These are phyloP conservation scores for Plasmodium coatneyi DNA, from an alignment of 169 alveolate species.

Conservation along the genomic window DNA sequence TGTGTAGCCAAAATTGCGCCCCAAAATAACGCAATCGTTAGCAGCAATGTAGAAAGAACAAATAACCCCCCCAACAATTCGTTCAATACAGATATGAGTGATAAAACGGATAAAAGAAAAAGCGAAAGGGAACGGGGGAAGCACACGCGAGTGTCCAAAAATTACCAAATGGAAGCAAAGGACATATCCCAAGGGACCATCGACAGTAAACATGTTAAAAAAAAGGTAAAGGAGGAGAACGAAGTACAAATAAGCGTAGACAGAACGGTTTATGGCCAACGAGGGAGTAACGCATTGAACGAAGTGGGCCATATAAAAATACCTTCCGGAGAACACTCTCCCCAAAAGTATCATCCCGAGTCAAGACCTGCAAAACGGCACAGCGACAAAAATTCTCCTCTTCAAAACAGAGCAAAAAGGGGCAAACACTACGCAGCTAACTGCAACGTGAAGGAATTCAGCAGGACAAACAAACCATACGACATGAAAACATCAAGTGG, in stretches of 20 bases:
- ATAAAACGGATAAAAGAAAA: not conserved
- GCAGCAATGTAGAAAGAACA: slow-evolving; percentile 30
- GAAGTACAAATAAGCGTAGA: slow-evolving; percentile 5
- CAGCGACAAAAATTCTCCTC: slow-evolving; percentile 4
- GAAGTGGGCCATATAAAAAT: slow-evolving; percentile 2
- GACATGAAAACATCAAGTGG: slow-evolving; percentile 5
- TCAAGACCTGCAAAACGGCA: slow-evolving; percentile 5
- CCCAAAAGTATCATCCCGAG: not conserved
- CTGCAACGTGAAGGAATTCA: slow-evolving; percentile 1
- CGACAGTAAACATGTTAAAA: not conserved
- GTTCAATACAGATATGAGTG: slow-evolving; percentile 15
- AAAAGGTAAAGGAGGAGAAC: slow-evolving; percentile 37
- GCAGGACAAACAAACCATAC: slow-evolving; percentile 12
- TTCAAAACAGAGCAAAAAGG: slow-evolving; percentile 2
- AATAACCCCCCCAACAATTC: slow-evolving; percentile 30
- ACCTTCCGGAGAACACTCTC: not conserved
- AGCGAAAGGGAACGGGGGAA: not conserved
- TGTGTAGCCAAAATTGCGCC: not conserved
- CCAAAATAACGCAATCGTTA: not conserved
- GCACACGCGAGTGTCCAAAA: not conserved
- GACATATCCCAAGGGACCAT: slow-evolving; percentile 4
- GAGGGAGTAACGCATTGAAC: not conserved
- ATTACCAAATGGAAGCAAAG: not conserved
- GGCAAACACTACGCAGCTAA: not conserved
- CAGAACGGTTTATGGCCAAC: not conserved